A percentile compares a stretch with the other conserved stretches of the same genome.
Evolutionary conservation across 495 filamentous ascomycete genomes (phyloP).

Genomic region (Collariella sp.): DNA sequence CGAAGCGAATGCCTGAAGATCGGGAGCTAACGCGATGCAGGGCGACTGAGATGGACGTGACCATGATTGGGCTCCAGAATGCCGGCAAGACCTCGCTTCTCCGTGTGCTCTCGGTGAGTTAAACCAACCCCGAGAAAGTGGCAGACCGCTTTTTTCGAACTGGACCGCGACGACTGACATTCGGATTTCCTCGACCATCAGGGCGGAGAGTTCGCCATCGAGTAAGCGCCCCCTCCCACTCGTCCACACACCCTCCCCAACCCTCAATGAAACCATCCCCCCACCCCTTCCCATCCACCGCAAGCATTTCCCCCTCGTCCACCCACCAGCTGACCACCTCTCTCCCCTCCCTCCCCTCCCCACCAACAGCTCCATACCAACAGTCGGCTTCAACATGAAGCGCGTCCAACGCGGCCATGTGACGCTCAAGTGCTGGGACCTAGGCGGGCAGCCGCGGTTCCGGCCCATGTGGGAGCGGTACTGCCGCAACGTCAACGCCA

Average conservation of each 20-base stretch:
- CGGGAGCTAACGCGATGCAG: slow-evolving; percentile 41
- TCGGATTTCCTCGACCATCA: slow-evolving; percentile 32
- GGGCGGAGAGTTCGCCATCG: slow-evolving; percentile 98
- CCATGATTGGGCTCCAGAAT: slow-evolving; percentile 98
- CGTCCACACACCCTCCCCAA: slow-evolving; percentile 7
- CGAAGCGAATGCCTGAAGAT: not conserved
- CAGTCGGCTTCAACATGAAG: slow-evolving; percentile 99
- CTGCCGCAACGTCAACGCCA: slow-evolving; percentile 93
- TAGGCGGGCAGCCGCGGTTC: slow-evolving; percentile 94
- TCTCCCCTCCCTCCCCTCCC: slow-evolving; percentile 2
- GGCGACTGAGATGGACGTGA: slow-evolving; percentile 99
- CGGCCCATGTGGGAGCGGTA: slow-evolving; percentile 99
- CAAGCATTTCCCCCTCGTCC: not conserved
- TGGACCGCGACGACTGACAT: slow-evolving; percentile 9
- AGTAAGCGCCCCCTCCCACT: slow-evolving; percentile 55
- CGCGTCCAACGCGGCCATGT: slow-evolving; percentile 96
- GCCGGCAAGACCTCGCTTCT: slow-evolving; percentile 95
- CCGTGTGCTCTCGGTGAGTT: slow-evolving; percentile 76
- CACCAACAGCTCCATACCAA: slow-evolving; percentile 94
- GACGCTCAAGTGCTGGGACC: slow-evolving; percentile 97
- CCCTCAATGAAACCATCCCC: slow-evolving; percentile 2
- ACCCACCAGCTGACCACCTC: slow-evolving; percentile 32
- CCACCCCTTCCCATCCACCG: slow-evolving; percentile 1
- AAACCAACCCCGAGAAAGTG: no score
- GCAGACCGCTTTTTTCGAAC: not conserved